A percentile compares a stretch with the other conserved stretches of the same genome.
These are phyloP conservation scores for Puccinia triticina DNA, from an alignment of 1,284 basidiomycete genomes.

Conservation along the genomic window DNA sequence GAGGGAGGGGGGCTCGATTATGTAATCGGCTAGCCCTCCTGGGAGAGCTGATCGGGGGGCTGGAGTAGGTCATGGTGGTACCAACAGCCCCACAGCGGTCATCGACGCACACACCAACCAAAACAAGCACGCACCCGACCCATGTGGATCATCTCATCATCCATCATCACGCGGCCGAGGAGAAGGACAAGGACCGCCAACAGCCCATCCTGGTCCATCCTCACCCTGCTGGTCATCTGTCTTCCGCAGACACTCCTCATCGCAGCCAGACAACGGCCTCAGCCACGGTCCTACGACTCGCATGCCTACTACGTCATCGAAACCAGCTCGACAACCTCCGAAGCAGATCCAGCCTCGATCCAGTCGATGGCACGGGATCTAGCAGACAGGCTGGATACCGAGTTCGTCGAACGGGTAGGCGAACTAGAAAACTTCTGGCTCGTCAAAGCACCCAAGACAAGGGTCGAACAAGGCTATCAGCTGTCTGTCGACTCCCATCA, in stretches of 20 bases:
- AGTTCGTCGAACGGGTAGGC: conserved; percentile 84
- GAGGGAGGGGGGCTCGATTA: too few species aligned
- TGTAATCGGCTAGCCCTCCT: too few species aligned
- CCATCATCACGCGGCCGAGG: too few species aligned
- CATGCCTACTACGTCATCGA: conserved; percentile 90
- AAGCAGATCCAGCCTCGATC: conserved; percentile 60
- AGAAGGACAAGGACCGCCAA: too few species aligned
- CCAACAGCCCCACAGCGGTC: too few species aligned
- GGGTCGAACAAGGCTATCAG: conserved; percentile 50
- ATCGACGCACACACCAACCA: too few species aligned
- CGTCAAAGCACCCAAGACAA: conserved; percentile 65
- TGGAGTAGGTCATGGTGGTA: too few species aligned
- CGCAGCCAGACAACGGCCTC: conserved; percentile 54
- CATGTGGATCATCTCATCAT: too few species aligned
- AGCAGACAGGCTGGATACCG: conserved; percentile 71
- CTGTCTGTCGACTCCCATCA: conserved; percentile 16
- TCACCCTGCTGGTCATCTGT: conserved; percentile 12
- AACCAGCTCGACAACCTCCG: conserved; percentile 66
- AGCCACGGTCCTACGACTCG: conserved; percentile 67
- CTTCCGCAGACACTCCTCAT: neutral
- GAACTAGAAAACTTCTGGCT: conserved; percentile 83
- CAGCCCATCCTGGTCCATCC: conserved; percentile 1
- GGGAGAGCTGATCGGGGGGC: too few species aligned
- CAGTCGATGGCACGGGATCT: conserved; percentile 62
- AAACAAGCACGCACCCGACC: too few species aligned